A percentile compares a stretch with the other conserved stretches of the same genome.
phyloP scores from a whole-genome alignment of 495 filamentous ascomycete genomes.

The Lentithecium fluviatile region DNA sequence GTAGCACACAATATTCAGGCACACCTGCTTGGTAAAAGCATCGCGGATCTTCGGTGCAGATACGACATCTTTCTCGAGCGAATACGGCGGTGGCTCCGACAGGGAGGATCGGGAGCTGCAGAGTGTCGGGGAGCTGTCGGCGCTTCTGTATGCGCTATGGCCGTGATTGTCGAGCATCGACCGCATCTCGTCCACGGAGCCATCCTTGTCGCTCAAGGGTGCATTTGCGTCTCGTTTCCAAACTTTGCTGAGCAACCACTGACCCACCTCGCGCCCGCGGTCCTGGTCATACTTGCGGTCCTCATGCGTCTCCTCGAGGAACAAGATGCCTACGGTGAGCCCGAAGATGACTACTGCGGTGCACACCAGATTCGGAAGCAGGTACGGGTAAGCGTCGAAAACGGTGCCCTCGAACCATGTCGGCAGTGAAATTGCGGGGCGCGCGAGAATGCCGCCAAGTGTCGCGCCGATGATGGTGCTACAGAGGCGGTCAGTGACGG shows the following conservation, averaged over 20 bases:
- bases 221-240: conserved; percentile 32
- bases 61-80: conserved; percentile 13
- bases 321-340: conserved; percentile 79
- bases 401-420: conserved; percentile 69
- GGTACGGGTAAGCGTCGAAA: conserved; percentile 83
- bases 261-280: conserved; percentile 71
- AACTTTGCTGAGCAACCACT: conserved; percentile 62
- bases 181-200: conserved; percentile 45
- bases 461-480: conserved; percentile 82
- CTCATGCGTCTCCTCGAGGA: conserved; percentile 92
- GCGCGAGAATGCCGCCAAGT: conserved; percentile 84
- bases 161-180: conserved; percentile 54
- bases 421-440: conserved; percentile 83
- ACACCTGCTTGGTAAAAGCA: conserved; percentile 76
- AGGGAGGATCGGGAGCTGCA: conserved; percentile 35
- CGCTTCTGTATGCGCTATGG: conserved; percentile 64
- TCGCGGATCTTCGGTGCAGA: conserved; percentile 42
- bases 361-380: conserved; percentile 92
- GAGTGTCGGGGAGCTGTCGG: conserved; percentile 51
- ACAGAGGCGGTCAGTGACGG: conserved; percentile 8
- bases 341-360: conserved; percentile 73
- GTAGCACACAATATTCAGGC: conserved; percentile 81
- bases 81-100: conserved; percentile 37
- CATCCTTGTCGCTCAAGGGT: conserved; percentile 37
- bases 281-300: conserved; percentile 77